Percentiles rank a stretch among this genome's conserved stretches.
Conservation (phyloP, 495 filamentous ascomycete genomes). For the Aspergillus incahuasiensis region DNA sequence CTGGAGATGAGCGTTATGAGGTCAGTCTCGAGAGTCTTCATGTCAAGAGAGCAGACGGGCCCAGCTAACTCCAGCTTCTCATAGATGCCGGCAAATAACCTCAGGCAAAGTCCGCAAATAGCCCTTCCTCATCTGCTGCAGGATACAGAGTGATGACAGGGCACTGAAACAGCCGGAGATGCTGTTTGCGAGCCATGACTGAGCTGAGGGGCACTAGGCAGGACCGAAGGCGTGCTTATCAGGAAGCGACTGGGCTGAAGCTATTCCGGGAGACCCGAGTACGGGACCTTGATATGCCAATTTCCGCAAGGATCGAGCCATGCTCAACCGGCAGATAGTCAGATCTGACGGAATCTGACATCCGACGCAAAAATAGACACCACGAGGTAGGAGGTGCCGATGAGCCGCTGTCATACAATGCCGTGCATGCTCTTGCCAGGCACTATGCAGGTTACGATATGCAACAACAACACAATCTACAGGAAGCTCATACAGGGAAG, state of each 20-base stretch:
- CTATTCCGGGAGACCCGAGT: conserved; percentile 1
- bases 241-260: neutral
- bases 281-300: conserved; percentile 3
- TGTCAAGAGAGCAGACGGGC: neutral
- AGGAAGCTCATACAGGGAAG: too few relatives aligned
- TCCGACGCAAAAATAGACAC: neutral
- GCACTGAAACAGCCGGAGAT: neutral
- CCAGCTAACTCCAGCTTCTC: conserved; percentile 13
- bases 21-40: neutral
- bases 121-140: neutral
- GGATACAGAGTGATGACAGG: conserved; percentile 1
- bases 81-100: conserved; percentile 24
- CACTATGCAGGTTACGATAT: too few relatives aligned
- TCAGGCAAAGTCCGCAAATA: conserved; percentile 9
- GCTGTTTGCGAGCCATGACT: neutral
- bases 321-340: neutral
- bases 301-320: neutral
- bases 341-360: neutral
- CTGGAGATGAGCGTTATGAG: conserved; percentile 14
- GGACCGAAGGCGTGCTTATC: neutral
- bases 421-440: neutral
- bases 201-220: neutral
- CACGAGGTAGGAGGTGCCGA: neutral
- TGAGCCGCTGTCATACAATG: neutral
- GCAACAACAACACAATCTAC: too few relatives aligned